Conservation (phyloP, 805 yeast species). For the Saccharomycopsis guyanensis region DNA sequence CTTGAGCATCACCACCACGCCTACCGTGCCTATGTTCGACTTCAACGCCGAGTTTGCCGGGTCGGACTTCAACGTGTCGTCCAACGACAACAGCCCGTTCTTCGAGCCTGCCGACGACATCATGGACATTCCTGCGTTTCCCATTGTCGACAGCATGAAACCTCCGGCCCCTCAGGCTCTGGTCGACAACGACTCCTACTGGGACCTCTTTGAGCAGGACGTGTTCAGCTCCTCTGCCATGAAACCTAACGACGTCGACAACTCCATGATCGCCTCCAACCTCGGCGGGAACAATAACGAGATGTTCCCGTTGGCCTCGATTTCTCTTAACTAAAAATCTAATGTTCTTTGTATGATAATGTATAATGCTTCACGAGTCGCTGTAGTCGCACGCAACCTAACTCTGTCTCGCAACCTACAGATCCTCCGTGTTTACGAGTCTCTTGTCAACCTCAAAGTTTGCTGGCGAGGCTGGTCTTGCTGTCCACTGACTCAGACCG, state of each 20-base stretch:
- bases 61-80: not conserved
- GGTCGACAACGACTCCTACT: not conserved
- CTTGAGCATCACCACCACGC: not conserved
- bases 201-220: not conserved
- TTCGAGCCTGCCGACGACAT: constrained; percentile 16
- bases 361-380: too few relatives aligned
- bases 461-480: too few relatives aligned
- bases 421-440: too few relatives aligned
- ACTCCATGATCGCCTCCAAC: too few relatives aligned
- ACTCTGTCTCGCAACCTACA: too few relatives aligned
- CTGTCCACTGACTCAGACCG: too few relatives aligned
- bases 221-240: not conserved
- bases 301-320: too few relatives aligned
- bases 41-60: not conserved
- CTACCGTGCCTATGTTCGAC: not conserved
- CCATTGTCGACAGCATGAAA: constrained; percentile 1
- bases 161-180: not conserved
- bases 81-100: constrained; percentile 13
- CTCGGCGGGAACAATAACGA: too few relatives aligned
- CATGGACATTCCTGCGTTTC: not conserved
- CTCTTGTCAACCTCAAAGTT: too few relatives aligned
- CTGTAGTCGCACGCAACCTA: too few relatives aligned
- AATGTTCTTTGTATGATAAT: too few relatives aligned
- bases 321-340: too few relatives aligned
- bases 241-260: not conserved